Evolutionary conservation across 371 early-diverging fungal genomes (phyloP).

Genomic region (Syncephalastrum monosporum): DNA sequence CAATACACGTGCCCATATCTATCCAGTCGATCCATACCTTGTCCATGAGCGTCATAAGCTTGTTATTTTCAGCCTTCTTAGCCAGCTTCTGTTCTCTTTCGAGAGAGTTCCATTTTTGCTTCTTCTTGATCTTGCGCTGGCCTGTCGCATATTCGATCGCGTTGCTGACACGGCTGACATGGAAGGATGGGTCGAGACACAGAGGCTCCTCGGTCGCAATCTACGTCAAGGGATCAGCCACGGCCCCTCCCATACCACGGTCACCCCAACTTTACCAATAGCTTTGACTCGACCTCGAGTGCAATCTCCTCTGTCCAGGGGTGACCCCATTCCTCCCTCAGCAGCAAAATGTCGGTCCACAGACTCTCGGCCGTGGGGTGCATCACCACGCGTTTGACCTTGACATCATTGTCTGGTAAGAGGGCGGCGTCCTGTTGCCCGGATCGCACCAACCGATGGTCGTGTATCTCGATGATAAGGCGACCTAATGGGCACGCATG

Average conservation of each 20-base stretch:
- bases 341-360: constrained; percentile 57
- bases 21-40: constrained; percentile 29
- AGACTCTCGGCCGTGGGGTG: constrained; percentile 58
- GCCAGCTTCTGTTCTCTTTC: constrained; percentile 61
- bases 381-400: constrained; percentile 49
- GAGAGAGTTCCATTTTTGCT: constrained; percentile 59
- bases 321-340: constrained; percentile 57
- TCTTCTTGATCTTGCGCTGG: constrained; percentile 42
- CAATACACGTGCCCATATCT: not conserved
- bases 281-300: constrained; percentile 55
- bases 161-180: constrained; percentile 58
- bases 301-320: constrained; percentile 51
- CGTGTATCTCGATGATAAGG: constrained; percentile 58
- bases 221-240: constrained; percentile 19
- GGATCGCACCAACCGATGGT: constrained; percentile 38
- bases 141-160: constrained; percentile 47
- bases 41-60: constrained; percentile 64
- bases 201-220: constrained; percentile 58
- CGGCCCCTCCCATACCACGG: not conserved
- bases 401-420: constrained; percentile 4
- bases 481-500: constrained; percentile 31
- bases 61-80: constrained; percentile 57
- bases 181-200: constrained; percentile 58
- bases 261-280: constrained; percentile 41
- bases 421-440: constrained; percentile 12